Conservation (phyloP, 257 asterid species). For the Haberlea rhodopensis region DNA sequence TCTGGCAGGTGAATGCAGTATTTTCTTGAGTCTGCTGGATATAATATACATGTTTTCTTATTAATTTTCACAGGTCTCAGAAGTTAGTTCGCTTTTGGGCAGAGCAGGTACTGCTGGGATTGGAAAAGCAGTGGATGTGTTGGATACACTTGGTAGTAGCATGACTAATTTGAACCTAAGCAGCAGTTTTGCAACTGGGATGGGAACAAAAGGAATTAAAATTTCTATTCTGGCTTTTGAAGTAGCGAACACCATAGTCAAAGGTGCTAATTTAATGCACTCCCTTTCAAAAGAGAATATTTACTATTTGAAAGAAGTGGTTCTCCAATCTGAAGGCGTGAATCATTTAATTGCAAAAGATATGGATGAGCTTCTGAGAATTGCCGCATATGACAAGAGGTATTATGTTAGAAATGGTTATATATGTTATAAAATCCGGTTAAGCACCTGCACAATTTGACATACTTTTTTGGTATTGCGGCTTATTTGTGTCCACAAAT, state of each 20-base stretch:
- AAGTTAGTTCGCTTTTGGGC: constrained; percentile 81
- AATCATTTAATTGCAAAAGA: constrained; percentile 69
- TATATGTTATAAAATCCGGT: constrained; percentile 1
- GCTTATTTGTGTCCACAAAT: constrained; percentile 21
- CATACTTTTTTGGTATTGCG: not conserved
- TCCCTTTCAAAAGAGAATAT: constrained; percentile 74
- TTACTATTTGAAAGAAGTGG: constrained; percentile 66
- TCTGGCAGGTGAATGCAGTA: not conserved
- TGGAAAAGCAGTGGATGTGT: constrained; percentile 87
- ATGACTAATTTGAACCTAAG: constrained; percentile 83
- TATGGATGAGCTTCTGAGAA: constrained; percentile 74
- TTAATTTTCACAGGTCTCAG: constrained; percentile 60
- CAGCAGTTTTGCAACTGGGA: constrained; percentile 78
- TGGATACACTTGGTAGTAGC: constrained; percentile 96
- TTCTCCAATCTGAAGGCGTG: constrained; percentile 88
- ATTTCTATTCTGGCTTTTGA: constrained; percentile 88
- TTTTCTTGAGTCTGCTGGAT: not conserved
- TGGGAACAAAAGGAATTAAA: constrained; percentile 71
- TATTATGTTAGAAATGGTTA: constrained; percentile 26
- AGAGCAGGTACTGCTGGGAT: constrained; percentile 83
- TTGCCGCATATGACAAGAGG: constrained; percentile 94
- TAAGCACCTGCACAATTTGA: constrained; percentile 15
- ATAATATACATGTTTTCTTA: constrained; percentile 13
- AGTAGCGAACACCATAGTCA: constrained; percentile 88
- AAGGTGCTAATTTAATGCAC: constrained; percentile 83